Base-by-base conservation (phyloP, 2,329 filamentous ascomycete genomes). In the Colletotrichum theobromicola region DNA sequence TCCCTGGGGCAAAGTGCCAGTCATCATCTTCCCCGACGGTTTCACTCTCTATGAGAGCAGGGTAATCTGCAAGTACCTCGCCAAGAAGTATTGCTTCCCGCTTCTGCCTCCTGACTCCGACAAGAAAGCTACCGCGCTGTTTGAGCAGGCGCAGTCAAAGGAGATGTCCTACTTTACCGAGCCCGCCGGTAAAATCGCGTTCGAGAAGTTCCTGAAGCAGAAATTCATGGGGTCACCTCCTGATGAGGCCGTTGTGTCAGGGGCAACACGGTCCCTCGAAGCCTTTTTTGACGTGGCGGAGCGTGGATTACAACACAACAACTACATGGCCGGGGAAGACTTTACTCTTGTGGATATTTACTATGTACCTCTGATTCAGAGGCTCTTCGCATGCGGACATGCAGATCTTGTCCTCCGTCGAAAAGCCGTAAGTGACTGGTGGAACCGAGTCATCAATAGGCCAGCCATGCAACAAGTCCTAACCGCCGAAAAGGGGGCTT, bases 1-100 rank as follows among this genome's bases (percentile, higher is more conserved):
- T 77, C 85, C 84, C 4, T 85, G 83, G 82, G 85, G 84, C 26
- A 86, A 86, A 79, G 77, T 86, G 34, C 85, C 85, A 50, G 79
- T 77, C n/a, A 74, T 87, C 57, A 79, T 78, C 62, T 85, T 83
- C 75, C 77, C 84, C 15, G 80, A 83, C 5, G 84, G 84, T 1
- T 87, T 87, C 78, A 86, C 81, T 64, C 82, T 88, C 69, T 85
- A 86, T 77, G 86, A 88, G 78, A 87, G 84, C 77, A 86, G 85
- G 42, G 83, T 84, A 65, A 88, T 88, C 77, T 86, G 84, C 84
- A 85, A 85, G 79, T 86, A 87, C 78, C 83, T 88, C 72, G 79
- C 85, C 13, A 83, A 30, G 35, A 87, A 86, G 77, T 88, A 87
- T 81, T 83, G 80, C n/a, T 84, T 87, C 73, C 84, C 84, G 65